Evolutionary conservation across 148 eudicot genomes (phyloP), one percentile per base, ranked within the genome.

Genomic region (Dianthus caryophyllus): DNA sequence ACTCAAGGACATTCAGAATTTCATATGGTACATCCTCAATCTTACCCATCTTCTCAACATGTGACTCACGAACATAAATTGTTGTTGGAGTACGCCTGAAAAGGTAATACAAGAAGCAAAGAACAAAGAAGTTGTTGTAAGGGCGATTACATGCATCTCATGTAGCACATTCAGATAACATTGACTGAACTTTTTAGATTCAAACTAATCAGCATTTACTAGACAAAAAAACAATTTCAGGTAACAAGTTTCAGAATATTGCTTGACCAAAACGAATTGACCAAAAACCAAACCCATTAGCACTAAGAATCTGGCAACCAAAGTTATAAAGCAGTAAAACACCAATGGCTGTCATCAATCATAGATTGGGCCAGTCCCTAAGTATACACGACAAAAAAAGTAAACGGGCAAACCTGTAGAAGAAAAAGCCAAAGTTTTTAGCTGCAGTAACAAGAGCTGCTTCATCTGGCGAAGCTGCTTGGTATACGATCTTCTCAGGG

Each of bases 391-490:
- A 33, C 44, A 9, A 20, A 30, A n/a, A 13, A n/a, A 54, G 60
- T 18, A 33, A 33, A 33, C 7, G 25, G 30, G 67, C 55, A 69
- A 9, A 90, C 99, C 87, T 90, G 84, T 84, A 94, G 74, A 94
- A 94, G 80, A 94, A 90, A 87, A 94, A 94, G 71, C 99, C 99
- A 82, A 94, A 94, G 70, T 86, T 94, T 83, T 94, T 94, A 71
- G 99, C 99, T 52, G 99, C 97, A n/a, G 75, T 74, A 73, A 94
- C 99, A 79, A 94, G 79, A 64, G 99, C 99, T 74, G 99, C 82
- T 77, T 94, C 99, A 77, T 94, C 99, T 31, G 99, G 99, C 27
- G 99, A 94, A 74, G 99, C 96, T 56, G 99, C 99, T 82, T 94
- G 99, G 78, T 94, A 94, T 16, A 72, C 69, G 50, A 90, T 84